Base-by-base conservation (phyloP, 306 rosid genomes). In the Vachellia pachyceras region DNA sequence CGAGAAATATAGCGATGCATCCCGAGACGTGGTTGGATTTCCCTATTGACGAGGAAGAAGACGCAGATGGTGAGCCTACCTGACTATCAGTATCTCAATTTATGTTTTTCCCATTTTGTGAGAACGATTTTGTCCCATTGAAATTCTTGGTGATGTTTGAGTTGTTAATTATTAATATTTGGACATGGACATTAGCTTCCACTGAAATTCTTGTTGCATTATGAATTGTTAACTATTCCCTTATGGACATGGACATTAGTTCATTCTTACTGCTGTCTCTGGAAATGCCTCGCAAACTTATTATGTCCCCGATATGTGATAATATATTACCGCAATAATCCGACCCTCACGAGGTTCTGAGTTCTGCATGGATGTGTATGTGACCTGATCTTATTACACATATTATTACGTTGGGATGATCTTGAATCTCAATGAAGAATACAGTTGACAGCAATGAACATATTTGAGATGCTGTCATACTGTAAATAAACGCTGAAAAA, bases 21-120 rank as follows among this genome's bases (percentile, higher is more conserved):
- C 99, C 99, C 3, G 99, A 95, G 84, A 95, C 98, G 46, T 95
- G 99, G 99, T 84, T 95, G 86, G 99, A 95, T 88, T 95, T 91
- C 79, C 98, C 99, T 45, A 77, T 90, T 49, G 97, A 92, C 4
- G 98, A 95, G 74, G 99, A 95, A 85, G 97, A 95, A 8, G 97
- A 92, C 76, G 80, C 76, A 7, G 91, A 86, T 6, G 97, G 99
- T 95, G 86, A 77, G 85, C 65, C 11, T 41, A 18, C 52, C n/a
- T 65, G 37, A 14, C 12, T 47, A 47, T 46, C 35, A 35, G 22
- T 12, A 4, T 2, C 22, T 25, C 7, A 10, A 15, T 17, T 10
- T 69, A 8, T 46, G 17, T 13, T 52, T 52, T 18, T 66, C 20
- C 3, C n/a, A n/a, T 29, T 29, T 29, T 29, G 4, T 10, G 54